These are phyloP conservation scores for Plasmodium malariae DNA, from an alignment of 169 alveolate species.

Conservation along the genomic window DNA sequence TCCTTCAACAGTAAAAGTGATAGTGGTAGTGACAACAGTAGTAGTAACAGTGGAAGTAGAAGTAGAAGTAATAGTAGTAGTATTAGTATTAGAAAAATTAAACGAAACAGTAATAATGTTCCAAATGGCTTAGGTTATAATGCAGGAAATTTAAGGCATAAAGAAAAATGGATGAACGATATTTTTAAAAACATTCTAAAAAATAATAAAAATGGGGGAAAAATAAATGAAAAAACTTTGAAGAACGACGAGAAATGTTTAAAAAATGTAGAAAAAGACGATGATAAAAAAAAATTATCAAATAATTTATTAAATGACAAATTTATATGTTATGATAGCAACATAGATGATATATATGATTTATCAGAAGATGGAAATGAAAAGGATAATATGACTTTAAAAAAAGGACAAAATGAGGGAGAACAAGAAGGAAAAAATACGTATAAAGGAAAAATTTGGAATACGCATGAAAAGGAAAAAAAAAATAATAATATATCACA, in stretches of 20 bases:
- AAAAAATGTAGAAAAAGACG: neutral
- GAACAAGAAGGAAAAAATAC: neutral
- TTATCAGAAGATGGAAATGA: constrained; percentile 57
- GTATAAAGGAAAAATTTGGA: neutral
- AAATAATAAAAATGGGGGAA: constrained; percentile 13
- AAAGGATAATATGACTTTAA: neutral
- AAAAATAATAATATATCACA: neutral
- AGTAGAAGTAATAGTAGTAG: neutral
- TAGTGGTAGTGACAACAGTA: neutral
- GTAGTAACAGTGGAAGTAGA: neutral
- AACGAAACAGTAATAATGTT: neutral
- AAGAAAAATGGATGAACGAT: neutral
- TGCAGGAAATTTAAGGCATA: neutral
- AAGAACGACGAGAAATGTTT: neutral
- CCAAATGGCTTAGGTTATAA: neutral
- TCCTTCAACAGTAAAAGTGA: constrained; percentile 21
- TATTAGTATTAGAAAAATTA: neutral
- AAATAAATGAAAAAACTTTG: neutral
- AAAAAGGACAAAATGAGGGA: neutral
- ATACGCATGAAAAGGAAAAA: constrained; percentile 5
- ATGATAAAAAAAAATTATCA: neutral
- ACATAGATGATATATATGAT: constrained; percentile 60
- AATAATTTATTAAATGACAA: neutral
- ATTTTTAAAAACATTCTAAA: neutral
- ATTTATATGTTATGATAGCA: constrained; percentile 44